Evolutionary conservation across 2,329 filamentous ascomycete genomes (phyloP).

Genomic region (Penicillium sp.): DNA sequence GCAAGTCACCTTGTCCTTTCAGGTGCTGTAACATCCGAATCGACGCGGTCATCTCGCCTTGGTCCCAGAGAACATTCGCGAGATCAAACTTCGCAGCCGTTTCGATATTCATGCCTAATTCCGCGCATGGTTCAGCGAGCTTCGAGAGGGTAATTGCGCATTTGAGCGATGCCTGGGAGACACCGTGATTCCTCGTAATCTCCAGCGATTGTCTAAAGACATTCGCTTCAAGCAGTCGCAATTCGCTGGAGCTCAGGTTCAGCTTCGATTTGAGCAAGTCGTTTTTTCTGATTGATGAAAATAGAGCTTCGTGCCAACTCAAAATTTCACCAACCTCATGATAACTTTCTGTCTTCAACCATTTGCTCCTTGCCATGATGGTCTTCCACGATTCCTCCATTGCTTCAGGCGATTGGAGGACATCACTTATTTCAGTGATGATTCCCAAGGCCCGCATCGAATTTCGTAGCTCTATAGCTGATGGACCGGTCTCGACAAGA

Average conservation of each 20-base stretch:
- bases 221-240: constrained; percentile 67
- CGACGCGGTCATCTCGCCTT: constrained; percentile 81
- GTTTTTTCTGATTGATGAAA: constrained; percentile 72
- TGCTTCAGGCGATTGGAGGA: constrained; percentile 59
- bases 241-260: constrained; percentile 57
- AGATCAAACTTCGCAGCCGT: constrained; percentile 74
- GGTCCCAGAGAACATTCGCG: constrained; percentile 87
- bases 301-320: constrained; percentile 74
- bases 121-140: constrained; percentile 63
- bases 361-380: constrained; percentile 62
- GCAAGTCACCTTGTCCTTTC: constrained; percentile 56
- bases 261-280: constrained; percentile 57
- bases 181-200: constrained; percentile 72
- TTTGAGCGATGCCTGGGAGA: constrained; percentile 79
- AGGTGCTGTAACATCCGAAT: constrained; percentile 82
- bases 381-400: constrained; percentile 57
- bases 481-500: constrained; percentile 34
- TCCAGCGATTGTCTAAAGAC: constrained; percentile 69
- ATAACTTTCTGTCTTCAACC: constrained; percentile 71
- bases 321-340: constrained; percentile 71
- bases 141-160: constrained; percentile 77
- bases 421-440: constrained; percentile 74
- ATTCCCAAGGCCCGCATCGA: constrained; percentile 64
- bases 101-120: constrained; percentile 69
- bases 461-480: constrained; percentile 46